Base-by-base conservation (phyloP, 2,329 filamentous ascomycete species). In the Alternaria sp. region DNA sequence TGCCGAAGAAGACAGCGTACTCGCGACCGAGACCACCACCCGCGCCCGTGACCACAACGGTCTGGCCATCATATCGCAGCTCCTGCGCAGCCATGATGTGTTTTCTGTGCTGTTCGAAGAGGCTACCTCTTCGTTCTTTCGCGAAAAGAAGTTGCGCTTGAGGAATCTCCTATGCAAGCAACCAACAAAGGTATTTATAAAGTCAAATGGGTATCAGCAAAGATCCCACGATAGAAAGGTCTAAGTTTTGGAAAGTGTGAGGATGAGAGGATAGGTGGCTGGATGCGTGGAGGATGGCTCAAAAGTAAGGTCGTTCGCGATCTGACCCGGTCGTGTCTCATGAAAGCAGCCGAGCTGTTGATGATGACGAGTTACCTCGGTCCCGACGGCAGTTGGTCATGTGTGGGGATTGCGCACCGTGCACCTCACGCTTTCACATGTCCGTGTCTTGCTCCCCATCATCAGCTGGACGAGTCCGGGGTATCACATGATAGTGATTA, bases 1-100 rank as follows among this genome's bases (percentile, higher is more conserved):
- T 93, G 62, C 88, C 96, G 79, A 97, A 98, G 86, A 97, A 98
- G 64, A 90, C 84, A 72, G 91, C 91, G 83, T 96, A 96, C 79
- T 90, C 90, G 82, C 90, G 92, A 69, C 92, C 92, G 60, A 96
- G 82, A 69, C 93, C 93, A 80, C 91, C 92, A 68, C 93, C 93
- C 67, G 92, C 92, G 74, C 93, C 93, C 51, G 93, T 97, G 70
- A 97, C 90, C 70, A 97, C 92, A 74, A 94, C 92, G 71, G 93
- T 93, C 86, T 96, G 93, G 82, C 90, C 91, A 83, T 96, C 93
- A 80, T 91, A 97, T 76, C 93, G 88, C 77, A 97, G 84, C 69
- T 84, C 79, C 81, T 81, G 77, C 63, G 75, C 71, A 56, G 75
- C 72, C 78, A 80, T 80, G 59, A 60, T 77, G 67, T 67, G 56